Evolutionary conservation across 768 basidiomycete genomes (phyloP), one percentile per base, ranked within the genome.

Genomic region (Epithele typhae): DNA sequence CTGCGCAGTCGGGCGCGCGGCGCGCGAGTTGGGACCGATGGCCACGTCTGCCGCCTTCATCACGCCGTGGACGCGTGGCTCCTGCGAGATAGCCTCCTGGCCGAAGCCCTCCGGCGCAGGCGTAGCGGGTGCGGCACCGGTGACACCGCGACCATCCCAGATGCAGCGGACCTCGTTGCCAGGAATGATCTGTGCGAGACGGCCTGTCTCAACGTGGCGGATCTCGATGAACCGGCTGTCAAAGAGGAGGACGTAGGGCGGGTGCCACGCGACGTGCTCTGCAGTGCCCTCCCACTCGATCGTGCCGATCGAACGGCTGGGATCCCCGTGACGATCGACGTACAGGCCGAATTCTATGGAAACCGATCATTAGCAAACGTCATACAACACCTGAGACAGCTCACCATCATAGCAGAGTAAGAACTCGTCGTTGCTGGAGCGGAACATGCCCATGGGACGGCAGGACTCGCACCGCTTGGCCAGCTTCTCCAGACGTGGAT

Each of bases 251-350:
- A 97, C 72, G 59, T 92, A 92, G 1, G 92, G 93, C 37, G 84
- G 79, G 61, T 94, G 92, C 69, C 90, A 83, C 2, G 92, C 91
- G 19, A 90, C 90, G 25, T 82, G 82, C 54, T 93, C 90, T 0
- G 90, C 91, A 0, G 79, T 85, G 15, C 92, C 91, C 64, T 98
- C 94, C 92, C 92, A 98, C 64, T 98, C 94, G 45, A 96, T 86
- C 4, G 82, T 82, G 17, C 79, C 77, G 15, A 76, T 69, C 5
- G 68, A 56, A 24, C 90, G 81, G 55, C 82, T 87, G 1, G 90
- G 89, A 45, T 86, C 82, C n/a, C 94, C 94, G 48, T 92, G 89
- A 30, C 89, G 83, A 64, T 94, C 83, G 23, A 96, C 92, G 57
- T 89, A 95, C 32, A 96, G 75, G 10, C 92, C 93, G 51, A 96